Conservation (phyloP, 805 yeast genomes). For the Candida multigemmis region DNA sequence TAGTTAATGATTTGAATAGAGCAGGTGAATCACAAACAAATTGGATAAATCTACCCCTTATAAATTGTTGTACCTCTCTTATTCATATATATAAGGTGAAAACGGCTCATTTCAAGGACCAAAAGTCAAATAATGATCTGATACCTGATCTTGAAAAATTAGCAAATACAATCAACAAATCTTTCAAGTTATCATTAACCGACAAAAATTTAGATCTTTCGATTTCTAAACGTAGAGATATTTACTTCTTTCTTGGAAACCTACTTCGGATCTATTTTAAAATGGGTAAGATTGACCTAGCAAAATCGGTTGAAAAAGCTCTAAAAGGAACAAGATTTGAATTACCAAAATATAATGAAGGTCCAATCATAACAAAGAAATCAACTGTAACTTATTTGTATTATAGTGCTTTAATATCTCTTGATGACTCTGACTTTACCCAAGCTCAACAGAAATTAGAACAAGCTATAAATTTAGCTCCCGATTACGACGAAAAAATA, state of each 20-base stretch:
- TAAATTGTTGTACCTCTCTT: slow-evolving; percentile 31
- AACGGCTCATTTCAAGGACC: slow-evolving; percentile 10
- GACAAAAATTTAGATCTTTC: slow-evolving; percentile 54
- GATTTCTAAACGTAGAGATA: slow-evolving; percentile 49
- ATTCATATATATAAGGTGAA: slow-evolving; percentile 25
- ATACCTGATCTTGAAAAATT: slow-evolving; percentile 37
- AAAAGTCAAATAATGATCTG: slow-evolving; percentile 5
- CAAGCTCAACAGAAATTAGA: slow-evolving; percentile 43
- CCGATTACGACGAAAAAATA: slow-evolving; percentile 3
- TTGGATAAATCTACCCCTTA: slow-evolving; percentile 43
- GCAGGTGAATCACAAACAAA: slow-evolving; percentile 43
- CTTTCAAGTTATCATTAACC: slow-evolving; percentile 70
- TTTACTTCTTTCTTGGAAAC: slow-evolving; percentile 62
- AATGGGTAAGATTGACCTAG: slow-evolving; percentile 60
- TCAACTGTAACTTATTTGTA: slow-evolving; percentile 58
- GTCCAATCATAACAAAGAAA: too few relatives aligned
- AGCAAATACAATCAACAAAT: slow-evolving; percentile 57
- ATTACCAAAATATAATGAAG: slow-evolving; percentile 37
- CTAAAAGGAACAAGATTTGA: slow-evolving; percentile 43
- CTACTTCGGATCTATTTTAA: slow-evolving; percentile 63
- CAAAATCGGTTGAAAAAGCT: slow-evolving; percentile 67
- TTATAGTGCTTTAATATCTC: slow-evolving; percentile 57
- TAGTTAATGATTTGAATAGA: slow-evolving; percentile 39
- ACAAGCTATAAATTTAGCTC: slow-evolving; percentile 33
- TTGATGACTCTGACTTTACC: slow-evolving; percentile 53